Base-by-base conservation (phyloP, 2,329 filamentous ascomycete genomes). In the Fusarium gaditjirri region DNA sequence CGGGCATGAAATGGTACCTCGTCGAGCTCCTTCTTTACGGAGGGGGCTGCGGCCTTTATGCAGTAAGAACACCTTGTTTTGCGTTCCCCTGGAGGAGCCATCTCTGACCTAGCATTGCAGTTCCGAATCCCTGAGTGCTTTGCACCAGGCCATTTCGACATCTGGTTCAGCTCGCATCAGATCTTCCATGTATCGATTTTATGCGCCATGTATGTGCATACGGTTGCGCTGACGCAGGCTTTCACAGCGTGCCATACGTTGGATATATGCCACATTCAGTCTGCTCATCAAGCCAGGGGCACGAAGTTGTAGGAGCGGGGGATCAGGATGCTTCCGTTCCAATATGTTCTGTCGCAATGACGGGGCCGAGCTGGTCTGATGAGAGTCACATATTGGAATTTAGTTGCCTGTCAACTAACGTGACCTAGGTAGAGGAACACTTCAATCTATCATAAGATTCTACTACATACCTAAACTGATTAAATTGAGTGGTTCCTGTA, bases 131-230 rank as follows among this genome's bases (percentile, higher is more conserved):
- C 55, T 11, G 35, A 58, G 35, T 35, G 55, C 0, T 58, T 58
- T 33, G 35, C 35, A 41, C 55, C 43, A n/a, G 43, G 55, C 5
- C 10, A 33, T 33, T 58, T 52, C 27, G 55, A 58, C 1, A 58
- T 58, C 55, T 58, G 35, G 43, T 52, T 52, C 7, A 11, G 35
- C 43, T 58, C 27, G 2, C 43, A 58, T 41, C 43, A 58, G 27
- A 52, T 58, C n/a, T 58, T 58, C 4, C 35, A 52, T 41, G 1
- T 52, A 3, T 52, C 35, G 9, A 58, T 52, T n/a, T 2, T 58
- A n/a, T 58, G 55, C 43, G 55, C 55, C 27, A 52, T 58, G 35
- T 58, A 39, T 0, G 44, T 52, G 33, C 55, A 58, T 58, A 52
- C 7, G 3, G 14, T 58, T 52, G 55, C 55, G 1, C 5, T 58